Evolutionary conservation across 495 filamentous ascomycete genomes (phyloP).

Genomic region (Chaetomium cochliodes): DNA sequence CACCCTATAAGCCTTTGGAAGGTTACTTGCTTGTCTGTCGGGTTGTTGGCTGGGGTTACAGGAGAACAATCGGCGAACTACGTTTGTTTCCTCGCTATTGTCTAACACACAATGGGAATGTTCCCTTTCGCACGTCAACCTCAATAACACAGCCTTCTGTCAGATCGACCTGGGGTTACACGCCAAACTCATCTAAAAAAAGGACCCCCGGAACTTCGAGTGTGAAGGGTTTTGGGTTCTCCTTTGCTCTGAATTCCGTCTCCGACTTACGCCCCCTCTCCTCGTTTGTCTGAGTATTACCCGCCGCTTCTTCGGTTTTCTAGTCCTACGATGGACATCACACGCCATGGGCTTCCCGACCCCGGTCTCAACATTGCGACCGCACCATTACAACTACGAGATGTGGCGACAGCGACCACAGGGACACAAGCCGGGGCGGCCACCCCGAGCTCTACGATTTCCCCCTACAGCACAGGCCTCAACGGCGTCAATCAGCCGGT

Average conservation of each 20-base stretch:
- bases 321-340: constrained; percentile 27
- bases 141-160: constrained; percentile 13
- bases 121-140: background rate
- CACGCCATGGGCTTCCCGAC: constrained; percentile 28
- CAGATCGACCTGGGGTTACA: background rate
- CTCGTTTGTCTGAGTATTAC: background rate
- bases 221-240: background rate
- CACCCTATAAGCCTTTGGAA: constrained; percentile 7
- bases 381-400: constrained; percentile 21
- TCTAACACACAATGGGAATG: constrained; percentile 22
- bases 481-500: constrained; percentile 52
- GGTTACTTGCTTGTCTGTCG: background rate
- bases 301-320: background rate
- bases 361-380: constrained; percentile 9
- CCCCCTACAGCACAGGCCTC: constrained; percentile 48
- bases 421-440: constrained; percentile 4
- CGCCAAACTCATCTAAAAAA: background rate
- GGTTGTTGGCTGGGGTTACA: constrained; percentile 7
- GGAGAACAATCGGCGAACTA: constrained; percentile 9
- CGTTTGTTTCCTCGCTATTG: constrained; percentile 6
- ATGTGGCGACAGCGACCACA: constrained; percentile 18
- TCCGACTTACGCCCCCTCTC: background rate
- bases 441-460: constrained; percentile 42
- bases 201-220: background rate
- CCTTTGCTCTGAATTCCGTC: background rate